Evolutionary conservation across 1,284 basidiomycete species (phyloP).

Genomic region (Limonomyces culmigenus): DNA sequence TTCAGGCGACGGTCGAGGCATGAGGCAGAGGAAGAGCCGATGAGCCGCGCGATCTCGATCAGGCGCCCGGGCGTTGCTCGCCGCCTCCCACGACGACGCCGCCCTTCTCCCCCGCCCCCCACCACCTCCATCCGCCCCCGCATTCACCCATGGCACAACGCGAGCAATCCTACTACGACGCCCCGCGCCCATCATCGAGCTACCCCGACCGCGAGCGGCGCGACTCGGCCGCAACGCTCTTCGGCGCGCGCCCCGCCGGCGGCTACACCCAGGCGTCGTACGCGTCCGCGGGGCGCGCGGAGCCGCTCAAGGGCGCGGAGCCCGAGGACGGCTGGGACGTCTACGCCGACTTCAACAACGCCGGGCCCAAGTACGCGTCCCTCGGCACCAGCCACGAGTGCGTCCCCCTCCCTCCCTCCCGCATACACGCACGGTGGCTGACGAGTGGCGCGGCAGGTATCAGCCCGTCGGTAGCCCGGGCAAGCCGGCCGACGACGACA

Average conservation of each 20-base stretch:
- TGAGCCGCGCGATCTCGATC: too few relatives aligned
- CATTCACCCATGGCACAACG: too few relatives aligned
- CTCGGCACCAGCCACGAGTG: constrained; percentile 19
- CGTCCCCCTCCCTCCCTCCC: constrained; percentile 18
- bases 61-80: too few relatives aligned
- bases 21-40: too few relatives aligned
- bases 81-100: too few relatives aligned
- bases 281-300: constrained; percentile 44
- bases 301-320: constrained; percentile 55
- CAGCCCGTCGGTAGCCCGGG: constrained; percentile 10
- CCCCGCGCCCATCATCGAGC: too few relatives aligned
- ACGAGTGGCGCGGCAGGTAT: constrained; percentile 9
- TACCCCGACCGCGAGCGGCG: constrained; percentile 26
- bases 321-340: constrained; percentile 62
- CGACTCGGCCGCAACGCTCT: constrained; percentile 57
- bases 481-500: constrained; percentile 1
- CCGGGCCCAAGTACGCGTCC: constrained; percentile 63
- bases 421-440: constrained; percentile 1
- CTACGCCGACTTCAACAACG: constrained; percentile 83
- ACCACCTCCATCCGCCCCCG: too few relatives aligned
- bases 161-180: too few relatives aligned
- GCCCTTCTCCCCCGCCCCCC: too few relatives aligned
- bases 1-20: too few relatives aligned
- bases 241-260: constrained; percentile 25
- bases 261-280: constrained; percentile 49